Evolutionary conservation across 192 early-diverging fungal species (phyloP).

Genomic region (Powellomyces hirtus): DNA sequence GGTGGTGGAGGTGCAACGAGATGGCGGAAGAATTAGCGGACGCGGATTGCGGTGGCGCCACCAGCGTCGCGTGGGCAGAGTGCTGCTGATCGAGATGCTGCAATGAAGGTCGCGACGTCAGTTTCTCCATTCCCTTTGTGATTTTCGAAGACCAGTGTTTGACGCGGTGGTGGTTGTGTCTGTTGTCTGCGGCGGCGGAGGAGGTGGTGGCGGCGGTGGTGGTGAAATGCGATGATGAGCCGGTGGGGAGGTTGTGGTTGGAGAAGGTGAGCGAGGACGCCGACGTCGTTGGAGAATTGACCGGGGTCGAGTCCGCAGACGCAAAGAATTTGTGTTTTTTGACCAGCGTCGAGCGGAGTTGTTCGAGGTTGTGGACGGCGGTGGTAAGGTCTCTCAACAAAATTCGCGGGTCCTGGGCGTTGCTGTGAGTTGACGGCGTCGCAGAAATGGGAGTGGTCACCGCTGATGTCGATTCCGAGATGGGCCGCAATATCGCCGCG

Average conservation of each 20-base stretch:
- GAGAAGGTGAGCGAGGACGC: no score
- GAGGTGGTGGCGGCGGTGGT: no score
- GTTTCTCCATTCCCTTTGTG: slow-evolving; percentile 1
- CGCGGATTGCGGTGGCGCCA: no score
- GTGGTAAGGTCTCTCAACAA: background rate
- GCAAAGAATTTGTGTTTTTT: background rate
- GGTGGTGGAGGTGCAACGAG: no score
- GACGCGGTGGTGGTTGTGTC: background rate
- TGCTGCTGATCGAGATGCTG: background rate
- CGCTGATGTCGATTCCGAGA: background rate
- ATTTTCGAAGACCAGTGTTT: slow-evolving; percentile 3
- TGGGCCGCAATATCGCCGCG: background rate
- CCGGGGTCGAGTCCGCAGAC: background rate
- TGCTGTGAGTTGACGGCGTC: background rate
- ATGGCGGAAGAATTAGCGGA: no score
- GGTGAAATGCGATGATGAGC: no score
- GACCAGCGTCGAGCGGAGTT: background rate
- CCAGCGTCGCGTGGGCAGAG: background rate
- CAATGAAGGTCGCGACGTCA: background rate
- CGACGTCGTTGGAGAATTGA: no score
- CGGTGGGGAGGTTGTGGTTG: no score
- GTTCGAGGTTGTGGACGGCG: background rate
- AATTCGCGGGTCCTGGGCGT: background rate
- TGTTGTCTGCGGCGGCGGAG: no score
- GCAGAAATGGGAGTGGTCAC: background rate